Base-by-base conservation (phyloP, 495 filamentous ascomycete species). In the Friedmanniomyces simplex region DNA sequence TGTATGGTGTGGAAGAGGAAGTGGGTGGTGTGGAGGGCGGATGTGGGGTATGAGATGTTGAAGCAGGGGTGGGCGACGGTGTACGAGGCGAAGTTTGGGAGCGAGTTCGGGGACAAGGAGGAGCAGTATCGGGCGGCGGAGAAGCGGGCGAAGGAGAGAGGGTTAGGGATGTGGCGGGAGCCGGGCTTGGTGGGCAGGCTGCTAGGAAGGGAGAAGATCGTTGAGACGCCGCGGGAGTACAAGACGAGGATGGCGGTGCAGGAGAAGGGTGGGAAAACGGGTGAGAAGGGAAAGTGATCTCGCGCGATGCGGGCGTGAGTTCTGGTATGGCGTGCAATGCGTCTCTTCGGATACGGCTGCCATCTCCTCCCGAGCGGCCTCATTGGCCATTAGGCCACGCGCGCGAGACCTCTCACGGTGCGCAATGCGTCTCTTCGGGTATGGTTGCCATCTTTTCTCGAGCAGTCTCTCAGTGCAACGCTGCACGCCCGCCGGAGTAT, bases 41-140 rank as follows among this genome's bases (percentile, higher is more conserved):
- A 98, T 70, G 88, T 97, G 7, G 89, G 91, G 1, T 74, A 88
- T 58, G 86, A 93, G 68, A 91, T 98, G 90, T 68, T 98, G 60
- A 83, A 78, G 70, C 76, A 70, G 25, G 93, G 93, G 1, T 69
- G 93, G 61, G 94, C 91, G 18, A 91, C 86, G 0, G 84, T 94
- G 4, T 98, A 96, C 67, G 93, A 97, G 69, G 91, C 87, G 21
- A 96, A 91, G 72, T 77, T 72, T 11, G 90, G 89, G 8, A 82
- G 82, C 1, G 93, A 97, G 69, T 98, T 93, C 73, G 93, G 93
- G 3, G 79, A 67, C 0, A 68, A 70, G 61, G 81, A 85, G 66
- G 72, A 74, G 53, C 75, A 76, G 54, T 97, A 96, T 69, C 74
- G 82, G 58, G 73, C 71, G 20, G 84, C 84, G 0, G 90, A 97